phyloP scores from a whole-genome alignment of 2,329 filamentous ascomycete species.

The Diaporthe helianthi region DNA sequence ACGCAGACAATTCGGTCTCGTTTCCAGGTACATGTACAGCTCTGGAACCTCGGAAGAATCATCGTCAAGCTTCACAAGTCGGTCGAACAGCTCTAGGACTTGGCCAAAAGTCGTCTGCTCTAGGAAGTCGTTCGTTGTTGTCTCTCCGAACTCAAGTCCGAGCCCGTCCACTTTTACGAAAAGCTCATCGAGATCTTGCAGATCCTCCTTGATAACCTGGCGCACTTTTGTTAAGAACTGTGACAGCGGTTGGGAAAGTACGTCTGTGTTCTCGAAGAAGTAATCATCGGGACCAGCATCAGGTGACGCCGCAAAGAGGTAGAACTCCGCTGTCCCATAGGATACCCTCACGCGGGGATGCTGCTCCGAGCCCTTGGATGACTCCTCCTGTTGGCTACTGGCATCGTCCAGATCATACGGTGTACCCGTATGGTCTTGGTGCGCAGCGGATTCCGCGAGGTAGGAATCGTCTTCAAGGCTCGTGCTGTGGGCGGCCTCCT shows the following conservation, averaged over 20 bases:
- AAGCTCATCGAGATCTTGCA: slow-evolving; percentile 55
- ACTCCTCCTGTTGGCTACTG: slow-evolving; percentile 33
- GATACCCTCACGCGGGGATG: slow-evolving; percentile 42
- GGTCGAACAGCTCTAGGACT: slow-evolving; percentile 31
- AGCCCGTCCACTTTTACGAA: slow-evolving; percentile 60
- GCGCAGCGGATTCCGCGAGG: not conserved
- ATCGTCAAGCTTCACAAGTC: slow-evolving; percentile 30
- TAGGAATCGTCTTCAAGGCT: not conserved
- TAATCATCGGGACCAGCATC: slow-evolving; percentile 49
- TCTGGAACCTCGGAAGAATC: slow-evolving; percentile 24
- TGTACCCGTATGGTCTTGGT: not conserved
- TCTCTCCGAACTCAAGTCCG: slow-evolving; percentile 59
- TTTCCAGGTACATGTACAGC: slow-evolving; percentile 32
- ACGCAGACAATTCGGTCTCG: slow-evolving; percentile 26
- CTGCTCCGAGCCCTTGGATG: slow-evolving; percentile 29
- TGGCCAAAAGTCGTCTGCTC: slow-evolving; percentile 31
- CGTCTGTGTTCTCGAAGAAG: slow-evolving; percentile 53
- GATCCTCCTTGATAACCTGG: slow-evolving; percentile 53
- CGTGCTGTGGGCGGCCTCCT: not conserved
- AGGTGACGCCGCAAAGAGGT: slow-evolving; percentile 44
- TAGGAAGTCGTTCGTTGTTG: slow-evolving; percentile 33
- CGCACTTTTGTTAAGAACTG: slow-evolving; percentile 54
- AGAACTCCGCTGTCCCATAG: slow-evolving; percentile 44
- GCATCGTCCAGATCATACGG: not conserved
- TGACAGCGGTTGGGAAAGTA: slow-evolving; percentile 53